Evolutionary conservation across 139 green algal genomes (phyloP).

Genomic region (Tetradesmus obliquus): DNA sequence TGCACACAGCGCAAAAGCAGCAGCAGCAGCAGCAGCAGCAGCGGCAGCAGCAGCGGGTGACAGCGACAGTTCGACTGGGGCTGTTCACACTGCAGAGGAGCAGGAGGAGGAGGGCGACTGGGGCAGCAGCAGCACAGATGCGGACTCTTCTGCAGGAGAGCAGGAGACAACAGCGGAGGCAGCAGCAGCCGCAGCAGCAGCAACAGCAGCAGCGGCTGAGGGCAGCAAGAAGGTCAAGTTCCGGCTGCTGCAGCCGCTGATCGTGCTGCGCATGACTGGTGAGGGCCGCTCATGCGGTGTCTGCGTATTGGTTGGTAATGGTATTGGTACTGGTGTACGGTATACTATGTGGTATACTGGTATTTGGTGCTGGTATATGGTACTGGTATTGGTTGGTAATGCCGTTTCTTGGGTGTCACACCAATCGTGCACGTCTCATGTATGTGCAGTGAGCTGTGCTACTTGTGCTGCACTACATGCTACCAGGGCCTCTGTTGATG

Average conservation of each 20-base stretch:
- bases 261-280: constrained; percentile 8
- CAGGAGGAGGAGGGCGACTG: neutral
- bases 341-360: too few species aligned
- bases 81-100: neutral
- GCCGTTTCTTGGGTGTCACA: too few species aligned
- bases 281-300: too few species aligned
- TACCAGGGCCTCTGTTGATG: too few species aligned
- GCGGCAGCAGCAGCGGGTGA: neutral
- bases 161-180: neutral
- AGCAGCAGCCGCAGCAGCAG: neutral
- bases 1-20: neutral
- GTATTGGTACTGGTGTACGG: too few species aligned
- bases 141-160: neutral
- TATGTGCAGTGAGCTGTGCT: too few species aligned
- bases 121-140: neutral
- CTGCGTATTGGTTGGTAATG: too few species aligned
- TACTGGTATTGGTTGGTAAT: too few species aligned
- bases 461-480: too few species aligned
- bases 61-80: too few species aligned
- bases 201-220: neutral
- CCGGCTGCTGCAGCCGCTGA: neutral
- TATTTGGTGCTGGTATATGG: too few species aligned
- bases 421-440: too few species aligned
- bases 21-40: neutral
- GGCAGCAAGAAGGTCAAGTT: neutral